Evolutionary conservation across 805 yeast genomes (phyloP), one percentile per base, ranked within the genome.

Genomic region (Suhomyces sp.): DNA sequence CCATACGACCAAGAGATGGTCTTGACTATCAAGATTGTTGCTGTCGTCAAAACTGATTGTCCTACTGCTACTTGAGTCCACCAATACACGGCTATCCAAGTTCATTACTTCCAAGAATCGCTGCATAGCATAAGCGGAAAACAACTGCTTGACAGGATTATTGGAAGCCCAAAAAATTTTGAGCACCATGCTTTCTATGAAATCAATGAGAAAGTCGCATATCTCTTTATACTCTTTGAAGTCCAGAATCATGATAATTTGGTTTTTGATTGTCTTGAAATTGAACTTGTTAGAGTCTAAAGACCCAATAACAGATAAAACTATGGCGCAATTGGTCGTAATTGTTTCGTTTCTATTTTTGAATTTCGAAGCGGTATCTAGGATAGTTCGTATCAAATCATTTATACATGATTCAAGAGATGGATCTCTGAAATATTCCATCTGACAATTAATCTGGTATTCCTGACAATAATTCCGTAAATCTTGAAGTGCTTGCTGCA

Each of bases 111-210:
- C 84, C 49, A 94, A 70, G 47, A 86, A 85, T 57, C 90, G 94
- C 66, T 94, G 99, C 82, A 94, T 89, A 0, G 93, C 87, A 67
- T 82, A 87, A 0, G 97, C 97, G 35, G 91, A 77, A 63, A 87
- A 88, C 53, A 88, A 76, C 66, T 94, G 99, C 47, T 84, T 82
- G 22, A 83, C 81, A 0, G 98, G 97, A 63, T 91, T 91, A 33
- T 87, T 88, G 1, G 97, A 87, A 0, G 97, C 91, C 84, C 96
- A 86, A 68, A 91, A 92, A 1, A 90, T 83, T 33, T 89, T 90
- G 7, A 92, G 87, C n/a, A 94, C 75, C 54, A 83, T 77, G 51
- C 81, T 78, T 54, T 88, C 86, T 33, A 92, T 73, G 47, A 92
- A 82, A 59, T 79, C 76, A 3, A 82, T 72, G 31, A 90, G 74